Base-by-base conservation (phyloP, 2,329 filamentous ascomycete species). In the Orbilia oligospora region DNA sequence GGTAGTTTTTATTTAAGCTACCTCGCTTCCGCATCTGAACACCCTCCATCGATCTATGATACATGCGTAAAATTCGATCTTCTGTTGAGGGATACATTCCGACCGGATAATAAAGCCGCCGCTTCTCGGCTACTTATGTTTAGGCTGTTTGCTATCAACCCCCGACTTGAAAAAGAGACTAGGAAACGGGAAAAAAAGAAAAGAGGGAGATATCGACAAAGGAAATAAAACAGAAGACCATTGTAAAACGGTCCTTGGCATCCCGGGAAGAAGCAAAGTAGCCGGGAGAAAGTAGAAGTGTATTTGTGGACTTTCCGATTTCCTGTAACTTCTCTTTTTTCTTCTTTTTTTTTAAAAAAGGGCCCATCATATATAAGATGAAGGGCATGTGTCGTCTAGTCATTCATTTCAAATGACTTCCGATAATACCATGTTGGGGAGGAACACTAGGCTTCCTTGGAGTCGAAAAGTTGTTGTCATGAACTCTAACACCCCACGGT, bases 361-460 rank as follows among this genome's bases (percentile, higher is more conserved):
- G 27, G 6, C 27, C 6, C 3, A 30, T 30, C 27, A 30, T 30
- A 30, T 30, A 30, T 30, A 30, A n/a, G n/a, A 9, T 9, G 10
- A 36, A 36, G 1, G 9, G 33, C 12, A n/a, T 41, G 20, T 49
- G 6, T 20, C 44, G n/a, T n/a, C 18, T 5, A 9, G 24, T 10
- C 10, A 22, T 41, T 27, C 4, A 12, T 36, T 61, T 61, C 12
- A 61, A 20, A 61, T 61, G 56, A 3, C 36, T 20, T 10, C 56
- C 56, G 20, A 61, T 61, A n/a, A 61, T 44, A 6, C 56, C 56
- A 27, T 24, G 27, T 4, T 24, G 9, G 8, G 56, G 56, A 27
- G 22, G 33, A 9, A 8, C 36, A 55, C 3, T 8, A n/a, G 24
- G 14, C n/a, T 38, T 38, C 3, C 20, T 4, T 5, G 20, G 56